Evolutionary conservation across 2,329 filamentous ascomycete genomes (phyloP), one percentile per base, ranked within the genome.

Genomic region (Coniochaeta prunicola): DNA sequence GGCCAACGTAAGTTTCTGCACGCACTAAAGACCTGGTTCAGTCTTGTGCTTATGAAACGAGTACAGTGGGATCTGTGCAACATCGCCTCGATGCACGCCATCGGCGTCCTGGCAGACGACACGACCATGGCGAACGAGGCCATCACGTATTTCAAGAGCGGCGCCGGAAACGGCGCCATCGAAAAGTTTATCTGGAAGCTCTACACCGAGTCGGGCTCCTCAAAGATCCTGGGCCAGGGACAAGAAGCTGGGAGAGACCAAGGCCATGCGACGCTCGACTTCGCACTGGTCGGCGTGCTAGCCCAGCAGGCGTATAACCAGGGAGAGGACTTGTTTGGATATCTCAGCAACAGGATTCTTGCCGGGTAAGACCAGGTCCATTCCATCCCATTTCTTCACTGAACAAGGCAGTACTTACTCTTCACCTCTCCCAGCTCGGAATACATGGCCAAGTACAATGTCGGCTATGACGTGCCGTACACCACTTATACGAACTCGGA

Each of bases 371-470:
- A 64, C 19, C 53, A n/a, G n/a, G n/a, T n/a, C n/a, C n/a, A n/a
- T 15, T 40, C 10, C 10, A 9, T 17, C 50, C 28, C 50, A 12
- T n/a, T 21, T 9, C 1, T 3, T 10, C 34, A 1, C 31, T 63
- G n/a, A n/a, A n/a, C n/a, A n/a, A n/a, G n/a, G n/a, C n/a, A n/a
- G n/a, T n/a, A n/a, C 63, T 1, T 59, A 59, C 8, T 59, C 62
- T 36, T 12, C 3, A 19, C n/a, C 19, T 58, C 21, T 57, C 61
- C 64, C 59, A 72, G 71, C 17, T 61, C 67, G 19, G 74, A 76
- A 57, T 75, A 76, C 42, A 63, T 61, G 4, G 67, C 69, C 4
- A 76, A 76, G 59, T 78, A 78, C 66, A 79, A 78, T 60, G 62
- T 72, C 6, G 73, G 71, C 28, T 53, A 76, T 8, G 67, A 74